Base-by-base conservation (phyloP, 2,329 filamentous ascomycete species). In the Leptographium flavum region DNA sequence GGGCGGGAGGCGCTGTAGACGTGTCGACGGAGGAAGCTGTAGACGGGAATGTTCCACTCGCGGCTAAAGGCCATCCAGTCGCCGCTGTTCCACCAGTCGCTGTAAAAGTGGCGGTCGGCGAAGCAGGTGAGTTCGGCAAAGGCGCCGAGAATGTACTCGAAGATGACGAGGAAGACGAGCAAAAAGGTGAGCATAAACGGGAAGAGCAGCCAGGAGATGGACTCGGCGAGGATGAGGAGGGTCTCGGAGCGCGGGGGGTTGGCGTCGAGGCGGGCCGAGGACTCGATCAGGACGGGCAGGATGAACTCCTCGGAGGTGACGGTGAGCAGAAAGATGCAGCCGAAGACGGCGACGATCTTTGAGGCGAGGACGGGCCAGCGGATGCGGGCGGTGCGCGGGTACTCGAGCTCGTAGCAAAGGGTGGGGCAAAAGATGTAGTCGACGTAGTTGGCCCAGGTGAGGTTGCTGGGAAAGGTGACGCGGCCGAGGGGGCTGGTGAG, bases 31-130 rank as follows among this genome's bases (percentile, higher is more conserved):
- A 96, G 82, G 67, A 95, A 98, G 58, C 88, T 83, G 65, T 96
- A 92, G 7, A 95, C 90, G 38, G 90, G 90, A n/a, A 94, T 78
- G 60, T 96, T 96, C 90, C 92, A 96, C 67, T 95, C 85, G 52
- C 87, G 79, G 11, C 81, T 88, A 64, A 96, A 98, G 63, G 95
- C 88, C 60, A 96, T 82, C 87, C 87, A 92, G 69, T 90, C 84
- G 53, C 81, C 84, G 54, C 74, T 79, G 63, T 83, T 83, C 79
- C 79, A 81, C 76, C 77, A 81, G 65, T 82, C 78, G 42, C 70
- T 70, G 67, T 95, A 98, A 67, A 96, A 96, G 62, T 92, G 86
- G 35, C 90, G 79, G 62, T 96, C 92, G 43, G 83, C 90, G 61
- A 96, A 96, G 55, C 81, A 74, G 17, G 88, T 94, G 53, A 96